phyloP scores from a whole-genome alignment of 2,329 filamentous ascomycete genomes.

The Exophiala mesophila region DNA sequence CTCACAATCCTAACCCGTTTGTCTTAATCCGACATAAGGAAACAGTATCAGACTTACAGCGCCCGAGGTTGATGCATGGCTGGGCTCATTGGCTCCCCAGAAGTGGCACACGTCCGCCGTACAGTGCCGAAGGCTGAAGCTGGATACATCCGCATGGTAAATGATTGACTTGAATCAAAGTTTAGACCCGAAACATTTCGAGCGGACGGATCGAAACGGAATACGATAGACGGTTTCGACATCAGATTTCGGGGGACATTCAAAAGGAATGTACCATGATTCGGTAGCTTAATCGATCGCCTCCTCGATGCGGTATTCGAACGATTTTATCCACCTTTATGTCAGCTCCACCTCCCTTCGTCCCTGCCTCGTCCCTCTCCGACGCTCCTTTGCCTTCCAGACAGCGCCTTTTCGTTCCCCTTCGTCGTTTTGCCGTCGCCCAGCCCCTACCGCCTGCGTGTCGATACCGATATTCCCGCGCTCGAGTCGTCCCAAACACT shows the following conservation, averaged over 20 bases:
- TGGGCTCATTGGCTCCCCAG: too few relatives aligned
- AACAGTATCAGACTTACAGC: too few relatives aligned
- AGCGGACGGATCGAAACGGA: constrained; percentile 21
- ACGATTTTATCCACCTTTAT: constrained; percentile 15
- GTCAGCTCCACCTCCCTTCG: constrained; percentile 1
- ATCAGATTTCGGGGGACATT: too few relatives aligned
- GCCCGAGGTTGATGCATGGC: too few relatives aligned
- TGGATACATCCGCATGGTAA: constrained; percentile 5
- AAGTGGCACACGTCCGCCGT: too few relatives aligned
- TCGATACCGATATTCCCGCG: too few relatives aligned
- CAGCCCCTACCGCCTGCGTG: too few relatives aligned
- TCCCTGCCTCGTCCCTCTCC: constrained; percentile 9
- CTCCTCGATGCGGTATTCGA: constrained; percentile 21
- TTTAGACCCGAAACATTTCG: constrained; percentile 20
- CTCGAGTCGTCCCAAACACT: too few relatives aligned
- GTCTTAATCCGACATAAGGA: too few relatives aligned
- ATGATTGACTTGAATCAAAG: constrained; percentile 20
- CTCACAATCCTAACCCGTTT: too few relatives aligned
- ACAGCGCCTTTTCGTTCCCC: constrained; percentile 3
- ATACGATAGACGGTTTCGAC: constrained; percentile 17
- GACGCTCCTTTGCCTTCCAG: constrained; percentile 9
- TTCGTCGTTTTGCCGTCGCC: neutral
- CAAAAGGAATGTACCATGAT: too few relatives aligned
- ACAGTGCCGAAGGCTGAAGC: neutral
- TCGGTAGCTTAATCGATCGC: constrained; percentile 22